A percentile compares a stretch with the other conserved stretches of the same genome.
Conservation (phyloP, 2,329 filamentous ascomycete genomes). For the Sclerotinia nivalis region DNA sequence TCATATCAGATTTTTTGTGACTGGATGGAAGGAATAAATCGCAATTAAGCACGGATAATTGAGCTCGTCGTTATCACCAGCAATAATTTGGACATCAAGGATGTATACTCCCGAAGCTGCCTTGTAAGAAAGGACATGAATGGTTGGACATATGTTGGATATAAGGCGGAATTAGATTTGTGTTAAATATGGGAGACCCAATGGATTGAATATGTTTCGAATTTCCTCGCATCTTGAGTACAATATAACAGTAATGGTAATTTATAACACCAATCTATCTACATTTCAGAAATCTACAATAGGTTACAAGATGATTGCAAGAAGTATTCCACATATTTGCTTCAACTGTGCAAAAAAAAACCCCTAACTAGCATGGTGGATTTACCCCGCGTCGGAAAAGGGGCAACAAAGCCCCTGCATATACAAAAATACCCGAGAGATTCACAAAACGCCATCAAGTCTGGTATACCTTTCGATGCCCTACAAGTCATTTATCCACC, state of each 20-base stretch:
- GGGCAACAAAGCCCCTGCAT: constrained; percentile 1
- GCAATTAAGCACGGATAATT: background rate
- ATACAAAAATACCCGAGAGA: background rate
- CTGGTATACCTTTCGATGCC: background rate
- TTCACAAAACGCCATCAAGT: background rate
- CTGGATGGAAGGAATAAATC: background rate
- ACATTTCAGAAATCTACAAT: too few relatives aligned
- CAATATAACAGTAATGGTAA: too few relatives aligned
- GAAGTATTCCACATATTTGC: too few relatives aligned
- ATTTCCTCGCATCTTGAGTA: too few relatives aligned
- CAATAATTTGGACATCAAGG: background rate
- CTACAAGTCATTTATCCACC: background rate
- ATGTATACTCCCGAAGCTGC: background rate
- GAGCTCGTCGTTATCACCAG: background rate
- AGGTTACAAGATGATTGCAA: too few relatives aligned
- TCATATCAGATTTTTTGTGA: too few relatives aligned
- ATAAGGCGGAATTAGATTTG: too few relatives aligned
- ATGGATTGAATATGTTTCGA: too few relatives aligned
- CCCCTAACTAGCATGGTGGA: too few relatives aligned
- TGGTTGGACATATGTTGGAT: too few relatives aligned
- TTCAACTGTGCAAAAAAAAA: background rate
- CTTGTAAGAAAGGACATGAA: background rate
- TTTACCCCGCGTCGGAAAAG: constrained; percentile 10
- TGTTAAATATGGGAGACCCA: too few relatives aligned
- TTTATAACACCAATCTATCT: too few relatives aligned